A percentile compares a stretch with the other conserved stretches of the same genome.
phyloP scores from a whole-genome alignment of 257 asterid genomes.

The Primulina tabacum region DNA sequence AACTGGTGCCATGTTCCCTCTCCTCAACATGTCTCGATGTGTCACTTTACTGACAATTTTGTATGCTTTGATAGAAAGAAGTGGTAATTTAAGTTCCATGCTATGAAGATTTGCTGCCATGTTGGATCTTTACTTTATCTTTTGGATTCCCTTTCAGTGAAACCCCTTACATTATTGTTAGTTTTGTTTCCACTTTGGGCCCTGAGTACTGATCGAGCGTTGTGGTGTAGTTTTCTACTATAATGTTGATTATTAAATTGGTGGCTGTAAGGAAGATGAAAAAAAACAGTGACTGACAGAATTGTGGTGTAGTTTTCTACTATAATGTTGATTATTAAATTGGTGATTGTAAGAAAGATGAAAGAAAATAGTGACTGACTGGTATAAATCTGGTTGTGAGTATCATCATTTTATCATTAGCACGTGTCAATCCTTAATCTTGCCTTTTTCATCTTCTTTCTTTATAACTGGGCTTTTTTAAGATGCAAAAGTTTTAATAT shows the following conservation, averaged over 20 bases:
- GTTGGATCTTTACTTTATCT: neutral
- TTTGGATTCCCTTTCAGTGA: neutral
- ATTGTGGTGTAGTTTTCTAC: neutral
- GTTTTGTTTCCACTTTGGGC: conserved; percentile 4
- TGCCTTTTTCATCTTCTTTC: conserved; percentile 7
- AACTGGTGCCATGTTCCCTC: no score
- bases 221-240: neutral
- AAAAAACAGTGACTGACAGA: conserved; percentile 2
- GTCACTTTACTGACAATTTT: no score
- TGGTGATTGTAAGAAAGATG: conserved; percentile 14
- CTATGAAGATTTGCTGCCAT: no score
- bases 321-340: neutral
- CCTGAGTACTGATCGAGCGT: neutral
- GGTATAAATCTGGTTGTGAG: conserved; percentile 4
- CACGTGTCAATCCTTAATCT: neutral
- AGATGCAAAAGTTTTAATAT: conserved; percentile 8
- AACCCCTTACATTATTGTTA: neutral
- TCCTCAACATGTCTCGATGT: no score
- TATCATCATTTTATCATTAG: neutral
- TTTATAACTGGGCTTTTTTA: neutral
- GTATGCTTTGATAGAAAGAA: no score
- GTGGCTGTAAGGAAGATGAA: conserved; percentile 11
- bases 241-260: neutral
- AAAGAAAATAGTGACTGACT: neutral
- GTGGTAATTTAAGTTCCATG: no score